Base-by-base conservation (phyloP, 441 rosid genomes). In the Euphorbia celastroides region DNA sequence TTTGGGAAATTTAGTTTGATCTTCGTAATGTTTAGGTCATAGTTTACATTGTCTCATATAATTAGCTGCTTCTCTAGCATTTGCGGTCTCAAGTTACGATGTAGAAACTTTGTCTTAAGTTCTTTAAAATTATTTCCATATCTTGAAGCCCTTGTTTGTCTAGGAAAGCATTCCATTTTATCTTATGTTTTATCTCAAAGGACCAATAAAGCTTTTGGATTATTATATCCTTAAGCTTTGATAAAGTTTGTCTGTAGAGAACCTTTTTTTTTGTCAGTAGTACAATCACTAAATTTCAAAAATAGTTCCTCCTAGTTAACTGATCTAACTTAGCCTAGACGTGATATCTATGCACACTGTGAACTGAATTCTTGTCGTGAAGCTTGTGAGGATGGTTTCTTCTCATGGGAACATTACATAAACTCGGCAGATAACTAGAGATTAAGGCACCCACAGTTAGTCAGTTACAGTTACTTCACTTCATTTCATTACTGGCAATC, bases 1-100 rank as follows among this genome's bases (percentile, higher is more conserved):
- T 4, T 48, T 44, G 19, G 50, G 50, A 44, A 44, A 1, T 38
- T 44, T 44, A 11, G 50, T 44, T 11, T 1, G 28, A 20, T 8
- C 28, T 52, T 9, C 28, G 10, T 52, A 52, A 8, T 23, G 6
- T 7, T 55, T 23, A 4, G 23, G 27, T 38, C 44, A 7, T 7
- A 7, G 44, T 38, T 38, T 55, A 55, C 28, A 26, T 25, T 55
- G 11, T 31, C 26, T 55, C 31, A 55, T 20, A 22, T 54, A 22
- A 54, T 54, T 54, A 54, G 44, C 44, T 38, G 44, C 44, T 55
- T 25, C 11, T 55, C 58, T 55, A 8, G 58, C 58, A 55, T 55
- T 55, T 55, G 4, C 11, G 12, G 12, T 9, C 2, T 3, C 12
- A 55, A 25, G 58, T 38, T 14, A 38, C 1, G 44, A 12, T 17